Evolutionary conservation across 345 rosid species (phyloP).

Genomic region (Raphanus raphanistrum): DNA sequence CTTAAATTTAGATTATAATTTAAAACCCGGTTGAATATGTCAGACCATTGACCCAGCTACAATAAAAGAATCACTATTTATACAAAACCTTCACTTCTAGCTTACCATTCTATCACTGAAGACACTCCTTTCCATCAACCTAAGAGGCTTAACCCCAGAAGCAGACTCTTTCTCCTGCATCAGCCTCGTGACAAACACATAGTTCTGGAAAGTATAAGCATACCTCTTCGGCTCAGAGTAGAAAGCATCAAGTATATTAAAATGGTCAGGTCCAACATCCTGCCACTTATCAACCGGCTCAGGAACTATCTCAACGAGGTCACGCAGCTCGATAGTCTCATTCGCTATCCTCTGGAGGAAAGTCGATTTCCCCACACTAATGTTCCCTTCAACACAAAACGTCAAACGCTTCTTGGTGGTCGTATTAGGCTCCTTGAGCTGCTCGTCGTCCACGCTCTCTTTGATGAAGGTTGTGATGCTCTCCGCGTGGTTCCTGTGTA

Average conservation of each 20-base stretch:
- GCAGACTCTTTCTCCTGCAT: conserved; percentile 99
- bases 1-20: no score
- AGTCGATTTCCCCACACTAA: conserved; percentile 96
- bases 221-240: conserved; percentile 92
- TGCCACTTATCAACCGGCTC: conserved; percentile 98
- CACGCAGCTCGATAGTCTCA: conserved; percentile 88
- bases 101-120: conserved; percentile 98
- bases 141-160: conserved; percentile 80
- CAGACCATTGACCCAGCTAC: no score
- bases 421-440: conserved; percentile 54
- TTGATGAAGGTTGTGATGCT: conserved; percentile 85
- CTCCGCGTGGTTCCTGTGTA: conserved; percentile 91
- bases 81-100: neutral
- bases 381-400: conserved; percentile 95
- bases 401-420: conserved; percentile 64
- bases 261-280: conserved; percentile 95
- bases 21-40: no score
- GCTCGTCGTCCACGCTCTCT: conserved; percentile 82
- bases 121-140: conserved; percentile 97
- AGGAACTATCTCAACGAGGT: conserved; percentile 96
- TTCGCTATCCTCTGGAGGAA: conserved; percentile 94
- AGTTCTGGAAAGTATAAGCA: conserved; percentile 98
- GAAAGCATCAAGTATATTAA: conserved; percentile 86
- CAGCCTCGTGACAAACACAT: conserved; percentile 93
- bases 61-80: neutral